Evolutionary conservation across 2,329 filamentous ascomycete genomes (phyloP).

Genomic region (Botrytis squamosa): DNA sequence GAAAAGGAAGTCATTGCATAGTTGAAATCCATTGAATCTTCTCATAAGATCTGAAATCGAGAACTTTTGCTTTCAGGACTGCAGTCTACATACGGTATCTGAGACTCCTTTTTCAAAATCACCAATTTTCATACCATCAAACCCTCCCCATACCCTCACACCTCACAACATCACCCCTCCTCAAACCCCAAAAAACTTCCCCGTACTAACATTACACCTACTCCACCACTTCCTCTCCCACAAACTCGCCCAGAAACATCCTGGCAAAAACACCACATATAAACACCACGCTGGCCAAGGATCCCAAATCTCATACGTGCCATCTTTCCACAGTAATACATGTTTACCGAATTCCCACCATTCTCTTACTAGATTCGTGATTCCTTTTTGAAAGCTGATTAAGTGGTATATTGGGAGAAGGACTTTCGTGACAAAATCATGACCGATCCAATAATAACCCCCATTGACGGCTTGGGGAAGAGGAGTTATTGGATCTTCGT

Average conservation of each 20-base stretch:
- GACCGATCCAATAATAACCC: constrained; percentile 64
- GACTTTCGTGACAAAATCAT: constrained; percentile 55
- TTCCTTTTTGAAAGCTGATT: constrained; percentile 31
- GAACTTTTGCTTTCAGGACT: fast-evolving
- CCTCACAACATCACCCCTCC: neutral
- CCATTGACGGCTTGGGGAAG: constrained; percentile 25
- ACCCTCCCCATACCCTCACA: no score
- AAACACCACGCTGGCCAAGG: constrained; percentile 57
- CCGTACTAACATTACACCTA: constrained; percentile 66
- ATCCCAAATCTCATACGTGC: constrained; percentile 53
- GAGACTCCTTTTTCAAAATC: neutral
- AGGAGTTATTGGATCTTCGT: constrained; percentile 29
- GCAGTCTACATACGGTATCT: neutral
- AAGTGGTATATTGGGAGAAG: constrained; percentile 47
- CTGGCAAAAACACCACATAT: constrained; percentile 56
- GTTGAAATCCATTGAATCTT: neutral
- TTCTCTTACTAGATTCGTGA: constrained; percentile 29
- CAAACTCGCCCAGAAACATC: constrained; percentile 49
- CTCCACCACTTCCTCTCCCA: constrained; percentile 54
- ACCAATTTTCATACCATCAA: neutral
- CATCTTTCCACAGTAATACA: constrained; percentile 53
- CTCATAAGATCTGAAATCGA: neutral
- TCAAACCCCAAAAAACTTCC: constrained; percentile 50
- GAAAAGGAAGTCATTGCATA: fast-evolving
- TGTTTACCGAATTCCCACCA: constrained; percentile 41